A percentile compares a stretch with the other conserved stretches of the same genome.
phyloP scores from a whole-genome alignment of 1,284 basidiomycete genomes.

The Ustilago cynodontis region DNA sequence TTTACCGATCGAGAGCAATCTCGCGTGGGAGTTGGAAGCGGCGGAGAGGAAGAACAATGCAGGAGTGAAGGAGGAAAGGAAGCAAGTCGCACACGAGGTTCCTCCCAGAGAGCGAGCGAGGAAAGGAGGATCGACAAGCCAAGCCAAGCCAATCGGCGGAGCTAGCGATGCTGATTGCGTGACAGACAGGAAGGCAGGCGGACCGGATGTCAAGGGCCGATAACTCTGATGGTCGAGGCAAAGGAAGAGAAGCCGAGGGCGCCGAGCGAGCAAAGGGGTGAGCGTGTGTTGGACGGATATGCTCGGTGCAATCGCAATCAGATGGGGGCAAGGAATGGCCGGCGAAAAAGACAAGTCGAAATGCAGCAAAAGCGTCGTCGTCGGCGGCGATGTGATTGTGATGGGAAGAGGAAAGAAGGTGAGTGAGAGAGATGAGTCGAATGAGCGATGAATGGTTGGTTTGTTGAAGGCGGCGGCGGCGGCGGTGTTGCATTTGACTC shows the following conservation, averaged over 20 bases:
- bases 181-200: background rate
- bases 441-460: background rate
- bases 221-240: background rate
- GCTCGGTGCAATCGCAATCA: background rate
- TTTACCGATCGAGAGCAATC: background rate
- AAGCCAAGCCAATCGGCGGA: constrained; percentile 2
- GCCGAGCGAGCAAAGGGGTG: constrained; percentile 4
- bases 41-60: background rate
- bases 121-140: constrained; percentile 12
- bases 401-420: background rate
- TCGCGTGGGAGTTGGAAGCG: background rate
- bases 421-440: background rate
- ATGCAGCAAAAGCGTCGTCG: background rate
- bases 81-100: background rate
- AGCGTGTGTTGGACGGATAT: background rate
- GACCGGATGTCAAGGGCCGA: constrained; percentile 19
- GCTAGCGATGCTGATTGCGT: background rate
- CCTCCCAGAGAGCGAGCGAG: no score
- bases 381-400: background rate
- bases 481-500: background rate
- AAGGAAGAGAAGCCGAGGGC: constrained; percentile 23
- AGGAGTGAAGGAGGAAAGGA: background rate
- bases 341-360: background rate
- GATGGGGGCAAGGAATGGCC: background rate
- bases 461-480: background rate